Conservation (phyloP, 2,329 filamentous ascomycete species). For the Paraphaeosphaeria sporulosa region DNA sequence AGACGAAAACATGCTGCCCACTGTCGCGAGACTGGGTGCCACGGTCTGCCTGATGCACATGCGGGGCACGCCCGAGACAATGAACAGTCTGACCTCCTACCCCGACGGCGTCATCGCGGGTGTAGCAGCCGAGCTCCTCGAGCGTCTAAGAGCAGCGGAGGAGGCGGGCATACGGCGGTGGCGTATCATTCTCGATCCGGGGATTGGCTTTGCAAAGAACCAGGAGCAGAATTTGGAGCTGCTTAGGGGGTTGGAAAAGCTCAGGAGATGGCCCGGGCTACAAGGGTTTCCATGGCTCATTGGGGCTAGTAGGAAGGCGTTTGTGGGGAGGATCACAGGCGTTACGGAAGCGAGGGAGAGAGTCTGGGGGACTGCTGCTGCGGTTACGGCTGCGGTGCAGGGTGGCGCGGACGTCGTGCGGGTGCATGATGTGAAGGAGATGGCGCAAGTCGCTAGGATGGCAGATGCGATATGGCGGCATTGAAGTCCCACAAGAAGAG, state of each 20-base stretch:
- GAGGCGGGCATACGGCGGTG: slow-evolving; percentile 84
- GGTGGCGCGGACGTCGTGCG: slow-evolving; percentile 91
- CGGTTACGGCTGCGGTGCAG: slow-evolving; percentile 83
- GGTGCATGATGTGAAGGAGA: slow-evolving; percentile 89
- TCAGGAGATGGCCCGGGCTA: slow-evolving; percentile 61
- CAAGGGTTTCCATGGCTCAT: slow-evolving; percentile 84
- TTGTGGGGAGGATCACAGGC: slow-evolving; percentile 83
- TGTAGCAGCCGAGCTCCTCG: slow-evolving; percentile 72
- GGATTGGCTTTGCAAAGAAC: slow-evolving; percentile 92
- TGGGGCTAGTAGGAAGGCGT: slow-evolving; percentile 87
- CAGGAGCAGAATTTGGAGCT: slow-evolving; percentile 82
- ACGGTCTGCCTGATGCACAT: slow-evolving; percentile 92
- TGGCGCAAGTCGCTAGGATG: slow-evolving; percentile 84
- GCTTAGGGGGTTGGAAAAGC: slow-evolving; percentile 69
- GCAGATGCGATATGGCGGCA: slow-evolving; percentile 87
- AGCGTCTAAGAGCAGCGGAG: slow-evolving; percentile 77
- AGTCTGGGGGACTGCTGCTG: slow-evolving; percentile 85
- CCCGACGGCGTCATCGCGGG: slow-evolving; percentile 70
- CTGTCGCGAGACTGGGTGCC: slow-evolving; percentile 77
- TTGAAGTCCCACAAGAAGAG: slow-evolving; percentile 4
- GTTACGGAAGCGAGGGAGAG: slow-evolving; percentile 74
- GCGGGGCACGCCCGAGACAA: slow-evolving; percentile 85
- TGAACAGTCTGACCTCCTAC: slow-evolving; percentile 72
- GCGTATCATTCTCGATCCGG: slow-evolving; percentile 94
- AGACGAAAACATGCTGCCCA: slow-evolving; percentile 82